phyloP scores from a whole-genome alignment of 768 basidiomycete genomes.

The Russula griseocarnosa region DNA sequence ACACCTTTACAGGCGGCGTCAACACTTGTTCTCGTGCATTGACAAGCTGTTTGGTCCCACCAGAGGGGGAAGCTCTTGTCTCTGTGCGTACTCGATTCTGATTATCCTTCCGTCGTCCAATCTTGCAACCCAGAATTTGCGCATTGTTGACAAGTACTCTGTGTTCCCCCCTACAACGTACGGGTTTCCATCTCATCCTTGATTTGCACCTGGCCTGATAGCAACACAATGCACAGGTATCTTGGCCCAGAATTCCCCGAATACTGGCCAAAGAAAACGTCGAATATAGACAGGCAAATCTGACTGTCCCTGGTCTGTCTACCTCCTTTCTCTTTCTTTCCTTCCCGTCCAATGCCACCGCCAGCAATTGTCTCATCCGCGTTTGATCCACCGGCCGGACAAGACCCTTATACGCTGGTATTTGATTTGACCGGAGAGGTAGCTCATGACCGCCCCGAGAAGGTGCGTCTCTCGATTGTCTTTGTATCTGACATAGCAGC shows the following conservation, averaged over 20 bases:
- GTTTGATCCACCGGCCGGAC: constrained; percentile 69
- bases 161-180: constrained; percentile 72
- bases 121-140: constrained; percentile 48
- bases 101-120: constrained; percentile 24
- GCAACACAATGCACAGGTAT: constrained; percentile 47
- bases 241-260: constrained; percentile 69
- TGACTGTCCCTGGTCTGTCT: constrained; percentile 59
- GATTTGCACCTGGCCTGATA: constrained; percentile 28
- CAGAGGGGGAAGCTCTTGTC: constrained; percentile 63
- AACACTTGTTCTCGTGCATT: constrained; percentile 76
- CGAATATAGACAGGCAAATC: constrained; percentile 78
- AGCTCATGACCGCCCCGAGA: constrained; percentile 66
- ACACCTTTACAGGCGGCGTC: constrained; percentile 56
- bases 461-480: constrained; percentile 44
- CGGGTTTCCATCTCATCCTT: constrained; percentile 32
- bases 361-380: constrained; percentile 62
- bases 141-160: constrained; percentile 72
- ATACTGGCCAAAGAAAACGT: constrained; percentile 64
- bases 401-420: constrained; percentile 69
- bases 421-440: constrained; percentile 86
- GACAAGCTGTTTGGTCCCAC: constrained; percentile 61
- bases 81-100: constrained; percentile 47
- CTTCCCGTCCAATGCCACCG: constrained; percentile 24
- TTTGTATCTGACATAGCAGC: neutral
- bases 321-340: neutral